Evolutionary conservation across 2,329 filamentous ascomycete genomes (phyloP), one percentile per base, ranked within the genome.

Genomic region (Coniochaeta hoffmannii): DNA sequence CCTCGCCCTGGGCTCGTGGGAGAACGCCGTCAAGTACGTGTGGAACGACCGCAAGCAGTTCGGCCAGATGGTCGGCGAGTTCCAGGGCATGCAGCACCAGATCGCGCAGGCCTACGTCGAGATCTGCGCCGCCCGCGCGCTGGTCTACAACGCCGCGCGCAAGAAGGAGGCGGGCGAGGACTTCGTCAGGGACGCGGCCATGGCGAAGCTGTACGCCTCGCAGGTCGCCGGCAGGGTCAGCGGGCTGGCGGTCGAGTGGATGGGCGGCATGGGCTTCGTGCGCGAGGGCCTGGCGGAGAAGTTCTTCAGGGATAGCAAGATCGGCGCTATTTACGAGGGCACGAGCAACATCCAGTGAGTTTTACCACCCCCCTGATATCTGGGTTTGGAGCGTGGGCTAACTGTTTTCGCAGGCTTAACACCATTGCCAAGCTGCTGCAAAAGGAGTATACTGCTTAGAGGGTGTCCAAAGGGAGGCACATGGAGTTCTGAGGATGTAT

Each of bases 1-100:
- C 55, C 82, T 99, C 55, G 93, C 94, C 1, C 82, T 97, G 24
- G 94, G 94, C 49, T 90, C 94, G 15, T 99, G 89, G 76, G 92
- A 97, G 71, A 97, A 97, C 68, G 94, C 94, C 28, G 93, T 89
- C 58, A 82, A 82, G 80, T 97, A 99, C 74, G 91, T 91, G 62
- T 99, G 91, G 91, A 97, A 97, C 74, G 94, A 99, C 77, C 89
- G 94, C 66, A 91, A 90, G 77, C 94, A 99, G 76, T 99, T 99
- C 69, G 93, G 94, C 62, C 81, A 90, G 68, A 82, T 96, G 55
- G 87, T 99, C 58, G 94, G 94, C 66, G 89, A 95, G 71, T 99
- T 99, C 82, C 94, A 99, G 75, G 92, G 91, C 66, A 97, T 99
- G 94, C 93, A 97, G 76, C 92, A 97, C 77, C 94, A 99, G 77